A percentile compares a stretch with the other conserved stretches of the same genome.
phyloP scores from a whole-genome alignment of 2,329 filamentous ascomycete genomes.

The Rugonectria rugulosa region DNA sequence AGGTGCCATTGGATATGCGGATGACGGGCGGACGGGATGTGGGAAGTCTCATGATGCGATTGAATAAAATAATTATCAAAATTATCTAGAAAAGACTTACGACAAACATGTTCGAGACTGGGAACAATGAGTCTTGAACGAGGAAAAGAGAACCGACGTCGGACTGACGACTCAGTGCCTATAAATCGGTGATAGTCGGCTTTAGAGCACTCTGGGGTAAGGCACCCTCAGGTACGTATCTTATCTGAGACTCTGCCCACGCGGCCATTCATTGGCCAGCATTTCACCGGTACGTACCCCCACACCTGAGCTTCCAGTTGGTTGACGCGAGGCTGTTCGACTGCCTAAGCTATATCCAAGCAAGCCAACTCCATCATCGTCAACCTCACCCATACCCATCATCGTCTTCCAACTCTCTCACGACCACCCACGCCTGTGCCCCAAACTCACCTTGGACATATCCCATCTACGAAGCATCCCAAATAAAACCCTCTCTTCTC shows the following conservation, averaged over 20 bases:
- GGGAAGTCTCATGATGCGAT: conserved; percentile 47
- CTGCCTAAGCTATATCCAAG: conserved; percentile 33
- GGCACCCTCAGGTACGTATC: conserved; percentile 28
- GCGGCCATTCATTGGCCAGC: not conserved
- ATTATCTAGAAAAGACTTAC: not conserved
- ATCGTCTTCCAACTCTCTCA: not conserved
- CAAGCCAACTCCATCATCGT: conserved; percentile 20
- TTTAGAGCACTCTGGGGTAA: conserved; percentile 16
- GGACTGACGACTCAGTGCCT: conserved; percentile 11
- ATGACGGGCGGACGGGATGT: conserved; percentile 65
- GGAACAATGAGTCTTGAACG: not conserved
- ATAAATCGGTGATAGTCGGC: conserved; percentile 21
- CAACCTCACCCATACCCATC: conserved; percentile 20
- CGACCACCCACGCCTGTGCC: not conserved
- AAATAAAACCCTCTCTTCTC: too few species aligned
- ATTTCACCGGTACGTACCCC: conserved; percentile 29
- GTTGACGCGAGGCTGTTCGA: conserved; percentile 39
- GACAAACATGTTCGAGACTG: conserved; percentile 20
- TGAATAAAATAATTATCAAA: too few species aligned
- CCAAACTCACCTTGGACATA: conserved; percentile 4
- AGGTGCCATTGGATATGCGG: conserved; percentile 78
- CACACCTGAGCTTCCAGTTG: conserved; percentile 3
- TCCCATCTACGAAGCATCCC: too few species aligned
- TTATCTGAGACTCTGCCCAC: not conserved
- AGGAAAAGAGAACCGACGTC: conserved; percentile 26